Base-by-base conservation (phyloP, 352 stramenopile species). In the Pythium vanterpoolii region DNA sequence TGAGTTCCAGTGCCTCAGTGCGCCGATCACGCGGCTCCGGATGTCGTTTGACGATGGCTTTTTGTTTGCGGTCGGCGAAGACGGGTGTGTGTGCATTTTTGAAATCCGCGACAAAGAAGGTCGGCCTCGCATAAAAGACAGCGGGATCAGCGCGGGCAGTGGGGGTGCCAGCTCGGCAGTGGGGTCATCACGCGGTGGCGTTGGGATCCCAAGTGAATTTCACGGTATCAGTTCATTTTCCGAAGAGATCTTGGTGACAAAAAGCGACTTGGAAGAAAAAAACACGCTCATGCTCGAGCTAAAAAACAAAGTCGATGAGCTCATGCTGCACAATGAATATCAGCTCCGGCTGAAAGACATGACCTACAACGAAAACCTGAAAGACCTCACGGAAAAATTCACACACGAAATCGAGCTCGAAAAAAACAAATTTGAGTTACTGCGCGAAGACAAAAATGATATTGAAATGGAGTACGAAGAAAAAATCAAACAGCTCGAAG, bases 321-420 rank as follows among this genome's bases (percentile, higher is more conserved):
- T 98, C 21, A 94, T 79, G 16, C 71, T 97, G 10, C 89, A 98
- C 61, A 98, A 98, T 62, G 94, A 98, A 47, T 98, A 98, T 55
- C 90, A 98, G 47, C 68, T 98, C 34, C 81, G 94, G 3, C 67
- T 98, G 26, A 97, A 98, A 53, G 93, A 98, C 60, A 97, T 98
- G 75, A 97, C 96, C 66, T 97, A 97, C 74, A 90, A 87, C 48
- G 94, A 98, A 61, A 97, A 98, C 56, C 96, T 98, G 47, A 98
- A 98, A 64, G 94, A 98, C 56, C 76, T 96, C 2, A 96, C 86
- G 0, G 88, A 98, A 64, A 97, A 97, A 65, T 98, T 96, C 62
- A 93, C 81, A 1, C 81, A 93, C 19, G 93, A 98, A 53, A 68
- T 98, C 27, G 93, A 95, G 21, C 86, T 96, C 61, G 92, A 97